Percentiles rank a stretch among this genome's conserved stretches.
These are phyloP conservation scores for Trypanosoma boissoni DNA, from an alignment of 208 protist genomes.

Conservation along the genomic window DNA sequence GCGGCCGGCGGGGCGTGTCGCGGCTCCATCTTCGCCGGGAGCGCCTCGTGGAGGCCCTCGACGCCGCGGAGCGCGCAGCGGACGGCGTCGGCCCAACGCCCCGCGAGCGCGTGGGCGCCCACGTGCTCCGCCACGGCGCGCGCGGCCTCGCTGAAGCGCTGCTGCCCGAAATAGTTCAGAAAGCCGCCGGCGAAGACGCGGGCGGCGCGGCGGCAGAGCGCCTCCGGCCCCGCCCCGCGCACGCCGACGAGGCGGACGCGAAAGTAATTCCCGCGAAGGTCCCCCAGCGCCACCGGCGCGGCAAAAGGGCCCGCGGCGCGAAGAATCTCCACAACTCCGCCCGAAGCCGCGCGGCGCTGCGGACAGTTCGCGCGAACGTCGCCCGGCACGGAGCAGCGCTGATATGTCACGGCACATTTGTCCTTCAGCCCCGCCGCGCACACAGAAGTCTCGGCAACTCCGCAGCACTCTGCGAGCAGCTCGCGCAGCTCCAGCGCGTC, in stretches of 20 bases:
- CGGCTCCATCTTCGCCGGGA: conserved; percentile 61
- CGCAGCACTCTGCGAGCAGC: conserved; percentile 49
- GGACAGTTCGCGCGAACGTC: too few relatives aligned
- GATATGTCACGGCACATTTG: conserved; percentile 84
- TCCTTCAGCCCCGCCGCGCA: conserved; percentile 93
- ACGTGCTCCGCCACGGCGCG: conserved; percentile 49
- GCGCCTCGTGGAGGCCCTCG: conserved; percentile 44
- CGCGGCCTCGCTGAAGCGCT: conserved; percentile 88
- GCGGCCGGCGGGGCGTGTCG: conserved; percentile 42
- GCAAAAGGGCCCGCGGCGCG: conserved; percentile 4
- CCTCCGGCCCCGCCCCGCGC: conserved; percentile 8
- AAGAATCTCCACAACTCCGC: neutral
- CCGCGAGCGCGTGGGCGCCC: conserved; percentile 66
- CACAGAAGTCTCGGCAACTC: conserved; percentile 39
- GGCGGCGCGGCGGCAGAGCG: conserved; percentile 34
- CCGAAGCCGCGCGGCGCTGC: too few relatives aligned
- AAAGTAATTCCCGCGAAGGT: conserved; percentile 31
- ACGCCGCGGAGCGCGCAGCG: conserved; percentile 13
- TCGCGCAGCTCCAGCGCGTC: conserved; percentile 76
- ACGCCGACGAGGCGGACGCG: conserved; percentile 36
- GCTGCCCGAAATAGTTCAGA: conserved; percentile 95
- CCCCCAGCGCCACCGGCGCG: conserved; percentile 30
- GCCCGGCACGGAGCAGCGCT: conserved; percentile 67
- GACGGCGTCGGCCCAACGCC: conserved; percentile 52
- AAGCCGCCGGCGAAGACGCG: conserved; percentile 60